Conservation (phyloP, 2,329 filamentous ascomycete species). For the Neopestalotiopsis clavispora region DNA sequence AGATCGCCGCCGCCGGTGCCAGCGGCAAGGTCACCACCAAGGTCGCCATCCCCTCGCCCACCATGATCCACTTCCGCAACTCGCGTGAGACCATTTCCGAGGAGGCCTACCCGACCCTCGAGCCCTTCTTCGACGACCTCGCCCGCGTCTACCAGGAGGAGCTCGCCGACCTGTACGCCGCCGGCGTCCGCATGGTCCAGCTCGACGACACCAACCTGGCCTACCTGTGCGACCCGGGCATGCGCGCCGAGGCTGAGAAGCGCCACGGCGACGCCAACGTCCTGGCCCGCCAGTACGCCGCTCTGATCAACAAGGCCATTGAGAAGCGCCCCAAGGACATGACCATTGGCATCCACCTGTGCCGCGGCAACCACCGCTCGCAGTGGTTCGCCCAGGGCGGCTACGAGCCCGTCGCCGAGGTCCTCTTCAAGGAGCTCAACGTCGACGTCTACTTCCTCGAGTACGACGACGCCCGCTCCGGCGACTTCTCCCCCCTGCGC, state of each 20-base stretch:
- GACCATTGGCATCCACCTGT: slow-evolving; percentile 61
- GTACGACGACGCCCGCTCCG: slow-evolving; percentile 60
- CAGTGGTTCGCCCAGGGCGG: slow-evolving; percentile 64
- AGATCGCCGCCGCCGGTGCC: slow-evolving; percentile 40
- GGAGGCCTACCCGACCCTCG: slow-evolving; percentile 57
- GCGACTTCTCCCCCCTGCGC: slow-evolving; percentile 60
- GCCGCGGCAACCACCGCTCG: slow-evolving; percentile 60
- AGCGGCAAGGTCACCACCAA: slow-evolving; percentile 48
- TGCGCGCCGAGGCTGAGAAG: slow-evolving; percentile 56
- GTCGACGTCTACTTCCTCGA: slow-evolving; percentile 65
- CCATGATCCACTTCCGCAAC: slow-evolving; percentile 66
- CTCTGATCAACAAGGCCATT: slow-evolving; percentile 59
- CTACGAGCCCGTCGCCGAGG: slow-evolving; percentile 62
- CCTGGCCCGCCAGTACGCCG: slow-evolving; percentile 56
- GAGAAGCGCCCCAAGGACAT: slow-evolving; percentile 56
- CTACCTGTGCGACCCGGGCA: slow-evolving; percentile 61
- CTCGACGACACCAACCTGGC: slow-evolving; percentile 65
- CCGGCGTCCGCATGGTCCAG: slow-evolving; percentile 61
- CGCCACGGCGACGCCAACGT: slow-evolving; percentile 54
- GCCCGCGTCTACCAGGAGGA: slow-evolving; percentile 61
- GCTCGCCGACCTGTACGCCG: slow-evolving; percentile 53
- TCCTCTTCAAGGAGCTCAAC: slow-evolving; percentile 60
- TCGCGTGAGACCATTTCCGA: slow-evolving; percentile 57
- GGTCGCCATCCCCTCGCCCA: slow-evolving; percentile 62
- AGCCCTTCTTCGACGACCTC: slow-evolving; percentile 60